Percentiles rank a stretch among this genome's conserved stretches.
Conservation (phyloP, 371 early-diverging fungal genomes). For the Apophysomyces ossiformis region DNA sequence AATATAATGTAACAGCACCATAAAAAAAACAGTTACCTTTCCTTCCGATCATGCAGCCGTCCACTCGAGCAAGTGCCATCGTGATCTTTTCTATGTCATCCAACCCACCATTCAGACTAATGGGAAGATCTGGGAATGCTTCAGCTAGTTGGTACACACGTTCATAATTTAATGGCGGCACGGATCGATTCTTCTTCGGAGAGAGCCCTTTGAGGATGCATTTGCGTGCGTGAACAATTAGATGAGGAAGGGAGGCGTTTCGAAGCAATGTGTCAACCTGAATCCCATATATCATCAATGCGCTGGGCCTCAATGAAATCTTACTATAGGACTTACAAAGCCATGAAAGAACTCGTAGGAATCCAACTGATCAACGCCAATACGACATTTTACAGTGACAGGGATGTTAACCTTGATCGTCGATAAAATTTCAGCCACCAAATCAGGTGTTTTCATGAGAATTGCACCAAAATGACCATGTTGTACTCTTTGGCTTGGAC, state of each 20-base stretch:
- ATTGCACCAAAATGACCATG: conserved; percentile 75
- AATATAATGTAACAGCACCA: not conserved
- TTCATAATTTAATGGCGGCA: conserved; percentile 82
- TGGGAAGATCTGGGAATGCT: conserved; percentile 64
- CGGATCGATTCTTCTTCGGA: conserved; percentile 82
- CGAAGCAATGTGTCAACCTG: conserved; percentile 46
- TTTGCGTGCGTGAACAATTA: conserved; percentile 90
- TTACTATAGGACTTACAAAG: conserved; percentile 50
- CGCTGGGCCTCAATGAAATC: too few species aligned
- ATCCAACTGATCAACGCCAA: conserved; percentile 76
- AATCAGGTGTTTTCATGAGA: conserved; percentile 72
- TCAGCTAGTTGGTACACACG: conserved; percentile 72
- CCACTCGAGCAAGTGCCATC: conserved; percentile 50
- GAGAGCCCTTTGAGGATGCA: conserved; percentile 84
- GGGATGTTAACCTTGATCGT: conserved; percentile 62
- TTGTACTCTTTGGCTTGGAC: conserved; percentile 75
- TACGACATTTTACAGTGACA: conserved; percentile 78
- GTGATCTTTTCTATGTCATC: conserved; percentile 46
- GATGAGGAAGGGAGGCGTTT: conserved; percentile 44
- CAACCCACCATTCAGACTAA: conserved; percentile 88
- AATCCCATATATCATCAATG: too few species aligned
- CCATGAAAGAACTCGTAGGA: conserved; percentile 62
- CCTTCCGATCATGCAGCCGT: conserved; percentile 83
- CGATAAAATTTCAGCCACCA: conserved; percentile 62
- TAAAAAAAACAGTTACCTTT: conserved; percentile 48